Evolutionary conservation across 345 rosid species (phyloP).

Genomic region (Aquilaria malaccensis): DNA sequence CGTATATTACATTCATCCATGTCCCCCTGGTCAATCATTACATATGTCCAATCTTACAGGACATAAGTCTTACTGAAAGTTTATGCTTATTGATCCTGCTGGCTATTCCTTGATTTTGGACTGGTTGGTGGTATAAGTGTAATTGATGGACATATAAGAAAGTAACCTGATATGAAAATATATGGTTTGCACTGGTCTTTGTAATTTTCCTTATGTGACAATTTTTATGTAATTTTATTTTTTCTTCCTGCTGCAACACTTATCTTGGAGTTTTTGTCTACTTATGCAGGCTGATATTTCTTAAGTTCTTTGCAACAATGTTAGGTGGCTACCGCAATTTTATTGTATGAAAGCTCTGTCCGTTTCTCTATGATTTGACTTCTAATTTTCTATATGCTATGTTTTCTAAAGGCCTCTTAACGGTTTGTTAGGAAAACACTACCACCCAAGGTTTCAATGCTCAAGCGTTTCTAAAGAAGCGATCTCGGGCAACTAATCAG

Average conservation of each 20-base stretch:
- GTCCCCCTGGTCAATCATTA: too few relatives aligned
- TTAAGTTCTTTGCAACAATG: constrained; percentile 88
- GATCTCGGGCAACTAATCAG: constrained; percentile 84
- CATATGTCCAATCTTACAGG: too few relatives aligned
- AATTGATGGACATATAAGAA: too few relatives aligned
- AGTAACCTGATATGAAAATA: too few relatives aligned
- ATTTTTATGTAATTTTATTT: neutral
- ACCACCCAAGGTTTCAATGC: constrained; percentile 59
- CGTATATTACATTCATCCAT: too few relatives aligned
- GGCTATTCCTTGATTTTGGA: too few relatives aligned
- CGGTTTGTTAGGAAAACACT: constrained; percentile 60
- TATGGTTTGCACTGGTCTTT: too few relatives aligned
- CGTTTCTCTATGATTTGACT: constrained; percentile 14
- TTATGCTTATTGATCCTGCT: too few relatives aligned
- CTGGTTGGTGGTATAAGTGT: too few relatives aligned
- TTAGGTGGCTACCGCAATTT: constrained; percentile 99
- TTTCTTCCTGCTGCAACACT: too few relatives aligned
- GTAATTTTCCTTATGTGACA: too few relatives aligned
- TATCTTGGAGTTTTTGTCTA: neutral
- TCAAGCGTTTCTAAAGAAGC: constrained; percentile 89
- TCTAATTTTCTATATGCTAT: constrained; percentile 2
- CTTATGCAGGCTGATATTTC: constrained; percentile 81
- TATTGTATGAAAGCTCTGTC: constrained; percentile 46
- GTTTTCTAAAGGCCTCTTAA: constrained; percentile 10
- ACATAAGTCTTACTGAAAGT: too few relatives aligned